These are phyloP conservation scores for Amniculicola lignicola DNA, from an alignment of 495 filamentous ascomycete genomes.

Conservation along the genomic window DNA sequence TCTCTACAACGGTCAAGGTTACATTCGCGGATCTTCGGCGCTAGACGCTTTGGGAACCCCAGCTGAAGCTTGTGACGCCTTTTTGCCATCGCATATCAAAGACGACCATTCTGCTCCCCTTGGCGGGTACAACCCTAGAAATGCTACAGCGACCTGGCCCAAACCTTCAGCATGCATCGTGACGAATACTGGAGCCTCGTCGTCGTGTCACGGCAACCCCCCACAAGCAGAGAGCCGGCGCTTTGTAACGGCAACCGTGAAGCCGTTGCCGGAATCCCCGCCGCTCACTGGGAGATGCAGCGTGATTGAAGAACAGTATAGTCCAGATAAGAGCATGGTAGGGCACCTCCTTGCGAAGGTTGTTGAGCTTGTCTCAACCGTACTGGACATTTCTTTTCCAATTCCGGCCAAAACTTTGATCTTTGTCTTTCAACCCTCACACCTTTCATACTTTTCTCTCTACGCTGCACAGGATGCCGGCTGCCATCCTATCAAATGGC, in stretches of 20 bases:
- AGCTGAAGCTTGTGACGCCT: slow-evolving; percentile 18
- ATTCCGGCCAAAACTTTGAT: slow-evolving; percentile 2
- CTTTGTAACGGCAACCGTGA: slow-evolving; percentile 6
- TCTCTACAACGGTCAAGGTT: slow-evolving; percentile 18
- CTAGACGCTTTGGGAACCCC: slow-evolving; percentile 11
- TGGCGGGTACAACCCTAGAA: slow-evolving; percentile 20
- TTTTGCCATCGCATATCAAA: slow-evolving; percentile 6
- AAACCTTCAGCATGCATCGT: background rate
- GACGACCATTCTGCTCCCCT: slow-evolving; percentile 2
- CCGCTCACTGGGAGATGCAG: slow-evolving; percentile 4
- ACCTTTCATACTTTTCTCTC: background rate
- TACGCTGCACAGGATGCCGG: slow-evolving; percentile 29
- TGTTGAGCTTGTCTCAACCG: slow-evolving; percentile 36
- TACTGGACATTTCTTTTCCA: slow-evolving; percentile 10
- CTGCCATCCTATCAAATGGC: slow-evolving; percentile 36
- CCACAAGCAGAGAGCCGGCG: slow-evolving; percentile 11
- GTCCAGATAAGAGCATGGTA: slow-evolving; percentile 19
- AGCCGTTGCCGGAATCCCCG: slow-evolving; percentile 6
- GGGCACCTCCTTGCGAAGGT: background rate
- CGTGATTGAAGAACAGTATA: slow-evolving; percentile 4
- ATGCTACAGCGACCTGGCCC: slow-evolving; percentile 19
- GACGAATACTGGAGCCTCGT: slow-evolving; percentile 1
- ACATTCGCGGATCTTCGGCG: slow-evolving; percentile 18
- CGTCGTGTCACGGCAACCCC: slow-evolving; percentile 9
- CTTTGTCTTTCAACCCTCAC: background rate